Percentiles rank a stretch among this genome's conserved stretches.
phyloP scores from a whole-genome alignment of 2,329 filamentous ascomycete species.

The Penicillium sp. region DNA sequence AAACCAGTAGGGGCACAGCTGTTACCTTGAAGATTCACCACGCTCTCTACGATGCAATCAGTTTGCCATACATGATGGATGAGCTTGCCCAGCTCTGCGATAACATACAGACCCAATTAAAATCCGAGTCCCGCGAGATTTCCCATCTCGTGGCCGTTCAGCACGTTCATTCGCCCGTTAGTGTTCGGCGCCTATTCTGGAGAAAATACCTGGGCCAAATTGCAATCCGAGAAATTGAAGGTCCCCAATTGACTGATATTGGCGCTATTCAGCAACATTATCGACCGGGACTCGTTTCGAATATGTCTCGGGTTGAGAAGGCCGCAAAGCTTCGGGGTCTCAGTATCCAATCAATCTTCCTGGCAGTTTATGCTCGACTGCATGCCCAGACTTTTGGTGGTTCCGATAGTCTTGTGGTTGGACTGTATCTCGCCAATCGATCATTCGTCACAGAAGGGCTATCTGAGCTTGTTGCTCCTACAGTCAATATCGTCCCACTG shows the following conservation, averaged over 20 bases:
- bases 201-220: conserved; percentile 35
- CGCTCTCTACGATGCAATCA: conserved; percentile 84
- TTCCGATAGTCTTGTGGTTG: conserved; percentile 59
- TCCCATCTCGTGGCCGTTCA: conserved; percentile 44
- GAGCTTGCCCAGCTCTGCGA: conserved; percentile 51
- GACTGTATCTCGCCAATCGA: conserved; percentile 82
- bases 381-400: conserved; percentile 35
- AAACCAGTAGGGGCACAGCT: conserved; percentile 31
- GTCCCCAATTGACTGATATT: conserved; percentile 8
- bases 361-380: conserved; percentile 67
- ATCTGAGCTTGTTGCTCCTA: conserved; percentile 62
- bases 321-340: conserved; percentile 56
- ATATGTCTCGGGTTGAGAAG: conserved; percentile 43
- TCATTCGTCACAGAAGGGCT: conserved; percentile 54
- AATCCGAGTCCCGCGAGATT: conserved; percentile 33
- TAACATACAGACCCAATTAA: conserved; percentile 9
- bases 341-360: conserved; percentile 71
- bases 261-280: conserved; percentile 40
- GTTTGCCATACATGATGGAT: conserved; percentile 65
- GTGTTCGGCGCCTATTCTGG: conserved; percentile 48
- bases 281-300: conserved; percentile 48
- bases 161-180: conserved; percentile 22
- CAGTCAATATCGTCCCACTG: conserved; percentile 76
- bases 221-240: neutral
- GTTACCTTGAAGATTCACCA: conserved; percentile 71